phyloP scores from a whole-genome alignment of 1,284 basidiomycete genomes.

The Ganoderma boninense region DNA sequence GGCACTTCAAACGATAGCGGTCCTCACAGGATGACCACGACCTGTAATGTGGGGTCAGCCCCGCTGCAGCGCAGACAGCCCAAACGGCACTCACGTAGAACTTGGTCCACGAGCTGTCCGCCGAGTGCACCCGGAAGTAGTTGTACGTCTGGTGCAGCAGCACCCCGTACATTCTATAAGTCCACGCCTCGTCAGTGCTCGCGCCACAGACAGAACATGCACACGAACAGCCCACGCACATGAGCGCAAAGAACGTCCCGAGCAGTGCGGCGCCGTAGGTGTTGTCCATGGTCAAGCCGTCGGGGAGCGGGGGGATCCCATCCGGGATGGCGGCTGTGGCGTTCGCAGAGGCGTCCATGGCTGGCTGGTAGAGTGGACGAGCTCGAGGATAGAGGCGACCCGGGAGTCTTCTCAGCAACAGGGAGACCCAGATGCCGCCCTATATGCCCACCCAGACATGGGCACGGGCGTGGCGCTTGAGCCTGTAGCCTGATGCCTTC shows the following conservation, averaged over 20 bases:
- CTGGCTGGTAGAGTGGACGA: neutral
- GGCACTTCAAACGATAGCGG: too few relatives aligned
- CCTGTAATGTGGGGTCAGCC: neutral
- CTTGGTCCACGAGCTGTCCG: neutral
- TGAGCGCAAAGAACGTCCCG: constrained; percentile 8
- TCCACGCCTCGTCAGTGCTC: neutral
- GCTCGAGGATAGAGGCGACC: neutral
- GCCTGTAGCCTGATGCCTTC: neutral
- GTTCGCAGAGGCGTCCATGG: neutral
- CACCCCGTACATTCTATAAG: neutral
- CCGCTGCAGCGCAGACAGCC: neutral
- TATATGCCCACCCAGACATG: neutral
- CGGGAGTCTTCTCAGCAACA: neutral
- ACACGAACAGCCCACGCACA: neutral
- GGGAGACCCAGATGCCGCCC: neutral
- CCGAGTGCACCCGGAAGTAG: neutral
- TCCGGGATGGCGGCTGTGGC: neutral
- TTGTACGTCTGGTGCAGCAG: constrained; percentile 1
- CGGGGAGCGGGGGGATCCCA: neutral
- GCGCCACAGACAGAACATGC: neutral
- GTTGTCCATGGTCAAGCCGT: constrained; percentile 7
- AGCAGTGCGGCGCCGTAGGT: constrained; percentile 16
- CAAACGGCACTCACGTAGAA: neutral
- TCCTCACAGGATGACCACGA: neutral
- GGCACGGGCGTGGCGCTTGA: neutral